Evolutionary conservation across 768 basidiomycete genomes (phyloP).

Genomic region (Rossbeevera mucosa): DNA sequence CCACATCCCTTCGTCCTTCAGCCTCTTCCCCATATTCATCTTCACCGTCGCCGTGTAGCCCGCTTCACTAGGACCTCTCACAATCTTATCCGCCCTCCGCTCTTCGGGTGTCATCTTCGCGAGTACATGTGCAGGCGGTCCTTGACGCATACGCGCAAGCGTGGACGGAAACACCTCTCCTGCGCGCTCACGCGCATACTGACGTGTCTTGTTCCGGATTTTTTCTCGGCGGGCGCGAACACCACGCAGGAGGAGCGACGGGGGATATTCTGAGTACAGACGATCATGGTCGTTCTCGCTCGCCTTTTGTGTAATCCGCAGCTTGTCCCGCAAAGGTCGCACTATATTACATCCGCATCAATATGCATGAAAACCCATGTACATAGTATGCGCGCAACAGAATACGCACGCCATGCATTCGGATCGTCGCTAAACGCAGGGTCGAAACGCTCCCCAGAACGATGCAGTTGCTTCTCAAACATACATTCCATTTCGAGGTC

Average conservation of each 20-base stretch:
- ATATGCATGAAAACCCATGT: neutral
- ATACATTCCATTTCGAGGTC: slow-evolving; percentile 35
- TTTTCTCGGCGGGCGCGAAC: slow-evolving; percentile 56
- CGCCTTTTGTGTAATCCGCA: slow-evolving; percentile 30
- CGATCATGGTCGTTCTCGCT: slow-evolving; percentile 43
- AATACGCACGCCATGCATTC: slow-evolving; percentile 21
- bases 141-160: slow-evolving; percentile 42
- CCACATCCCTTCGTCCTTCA: slow-evolving; percentile 35
- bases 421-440: slow-evolving; percentile 27
- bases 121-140: slow-evolving; percentile 62
- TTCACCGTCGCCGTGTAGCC: slow-evolving; percentile 73
- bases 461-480: slow-evolving; percentile 35
- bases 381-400: neutral
- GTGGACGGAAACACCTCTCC: slow-evolving; percentile 57
- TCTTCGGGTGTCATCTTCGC: slow-evolving; percentile 46
- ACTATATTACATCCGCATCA: slow-evolving; percentile 26
- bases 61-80: slow-evolving; percentile 52
- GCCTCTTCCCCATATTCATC: slow-evolving; percentile 46
- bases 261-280: slow-evolving; percentile 39
- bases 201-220: slow-evolving; percentile 60
- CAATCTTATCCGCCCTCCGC: slow-evolving; percentile 46
- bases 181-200: slow-evolving; percentile 52
- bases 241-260: slow-evolving; percentile 45
- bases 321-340: slow-evolving; percentile 32
- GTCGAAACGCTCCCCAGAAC: slow-evolving; percentile 13